Percentiles rank a stretch among this genome's conserved stretches.
Evolutionary conservation across 2,329 filamentous ascomycete genomes (phyloP).

Genomic region (Fusarium nodosum): DNA sequence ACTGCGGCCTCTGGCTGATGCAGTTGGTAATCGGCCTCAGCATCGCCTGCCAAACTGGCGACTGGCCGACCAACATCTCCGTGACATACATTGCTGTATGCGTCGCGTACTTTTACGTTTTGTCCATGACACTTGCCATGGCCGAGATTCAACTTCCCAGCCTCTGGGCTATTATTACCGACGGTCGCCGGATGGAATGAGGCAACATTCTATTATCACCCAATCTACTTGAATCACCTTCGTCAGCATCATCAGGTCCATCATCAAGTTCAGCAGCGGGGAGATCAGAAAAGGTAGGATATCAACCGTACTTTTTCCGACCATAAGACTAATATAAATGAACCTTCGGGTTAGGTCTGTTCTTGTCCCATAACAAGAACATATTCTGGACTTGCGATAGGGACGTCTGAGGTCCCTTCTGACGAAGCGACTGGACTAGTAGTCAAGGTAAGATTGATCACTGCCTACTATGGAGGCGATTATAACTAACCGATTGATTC

Average conservation of each 20-base stretch:
- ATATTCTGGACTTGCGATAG: background rate
- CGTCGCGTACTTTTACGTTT: background rate
- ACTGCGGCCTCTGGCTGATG: slow-evolving; percentile 6
- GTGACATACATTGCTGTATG: background rate
- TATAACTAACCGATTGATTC: background rate
- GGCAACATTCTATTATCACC: background rate
- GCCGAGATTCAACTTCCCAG: slow-evolving; percentile 1
- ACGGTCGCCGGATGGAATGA: background rate
- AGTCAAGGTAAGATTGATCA: background rate
- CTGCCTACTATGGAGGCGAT: background rate
- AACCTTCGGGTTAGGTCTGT: background rate
- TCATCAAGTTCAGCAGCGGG: background rate
- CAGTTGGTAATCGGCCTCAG: background rate
- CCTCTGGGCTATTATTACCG: background rate
- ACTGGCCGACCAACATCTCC: background rate
- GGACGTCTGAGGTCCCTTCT: background rate
- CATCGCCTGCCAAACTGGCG: background rate
- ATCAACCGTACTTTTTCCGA: background rate
- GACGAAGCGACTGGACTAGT: background rate
- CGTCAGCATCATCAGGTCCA: background rate
- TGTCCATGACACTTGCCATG: background rate
- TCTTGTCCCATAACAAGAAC: background rate
- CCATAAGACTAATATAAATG: background rate
- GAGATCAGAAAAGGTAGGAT: background rate
- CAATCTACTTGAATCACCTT: background rate